Conservation (phyloP, 352 stramenopile species). For the Phytophthora citrophthora region DNA sequence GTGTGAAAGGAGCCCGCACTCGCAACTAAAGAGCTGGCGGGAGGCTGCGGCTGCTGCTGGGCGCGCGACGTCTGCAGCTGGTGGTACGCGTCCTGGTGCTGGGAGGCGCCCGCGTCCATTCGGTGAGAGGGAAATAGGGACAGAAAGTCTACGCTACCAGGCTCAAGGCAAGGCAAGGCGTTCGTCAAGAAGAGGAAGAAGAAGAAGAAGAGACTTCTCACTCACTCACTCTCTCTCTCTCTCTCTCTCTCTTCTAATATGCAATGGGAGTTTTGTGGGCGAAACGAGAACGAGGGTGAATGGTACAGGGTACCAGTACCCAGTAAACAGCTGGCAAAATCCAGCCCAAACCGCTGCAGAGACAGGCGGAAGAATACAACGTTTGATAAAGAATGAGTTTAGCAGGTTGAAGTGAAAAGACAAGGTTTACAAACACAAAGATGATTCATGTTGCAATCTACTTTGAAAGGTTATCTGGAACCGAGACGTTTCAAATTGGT, state of each 20-base stretch:
- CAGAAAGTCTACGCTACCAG: too few relatives aligned
- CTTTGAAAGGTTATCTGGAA: neutral
- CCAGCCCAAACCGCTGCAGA: conserved; percentile 1
- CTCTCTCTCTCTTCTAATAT: neutral
- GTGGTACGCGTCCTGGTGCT: conserved; percentile 39
- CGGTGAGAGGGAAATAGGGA: neutral
- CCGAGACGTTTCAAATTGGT: neutral
- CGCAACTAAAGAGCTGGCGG: too few relatives aligned
- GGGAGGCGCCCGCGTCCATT: conserved; percentile 35
- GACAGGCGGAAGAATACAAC: neutral
- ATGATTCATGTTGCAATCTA: neutral
- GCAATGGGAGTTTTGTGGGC: conserved; percentile 6
- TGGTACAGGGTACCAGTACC: conserved; percentile 2
- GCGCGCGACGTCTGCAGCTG: conserved; percentile 43
- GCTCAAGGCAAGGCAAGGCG: neutral
- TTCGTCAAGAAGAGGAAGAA: neutral
- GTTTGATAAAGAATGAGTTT: neutral
- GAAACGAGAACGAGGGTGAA: neutral
- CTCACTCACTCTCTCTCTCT: neutral
- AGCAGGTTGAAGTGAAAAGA: neutral
- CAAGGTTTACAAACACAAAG: neutral
- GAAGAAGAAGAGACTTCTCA: neutral
- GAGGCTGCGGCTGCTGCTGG: conserved; percentile 1
- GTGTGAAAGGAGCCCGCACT: too few relatives aligned
- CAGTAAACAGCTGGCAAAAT: conserved; percentile 12